Conservation (phyloP, 352 stramenopile species). For the Albugo laibachii region DNA sequence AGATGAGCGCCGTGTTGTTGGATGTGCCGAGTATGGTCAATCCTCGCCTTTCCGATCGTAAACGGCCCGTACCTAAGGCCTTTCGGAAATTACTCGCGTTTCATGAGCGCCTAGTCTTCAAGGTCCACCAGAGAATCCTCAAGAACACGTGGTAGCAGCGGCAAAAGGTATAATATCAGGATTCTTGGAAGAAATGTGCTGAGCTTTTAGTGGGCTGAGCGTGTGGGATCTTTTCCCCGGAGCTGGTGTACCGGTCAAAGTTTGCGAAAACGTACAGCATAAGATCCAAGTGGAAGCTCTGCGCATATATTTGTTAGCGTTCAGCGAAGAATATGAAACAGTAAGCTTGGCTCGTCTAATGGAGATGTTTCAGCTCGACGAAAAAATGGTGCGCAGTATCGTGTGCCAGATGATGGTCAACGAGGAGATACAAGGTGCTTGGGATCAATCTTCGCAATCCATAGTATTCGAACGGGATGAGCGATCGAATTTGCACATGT, state of each 20-base stretch:
- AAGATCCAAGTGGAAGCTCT: conserved; percentile 95
- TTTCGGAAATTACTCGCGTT: conserved; percentile 89
- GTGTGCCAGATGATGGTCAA: conserved; percentile 99
- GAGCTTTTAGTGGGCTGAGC: conserved; percentile 78
- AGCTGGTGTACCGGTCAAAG: conserved; percentile 56
- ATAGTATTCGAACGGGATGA: conserved; percentile 83
- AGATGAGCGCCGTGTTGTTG: conserved; percentile 96
- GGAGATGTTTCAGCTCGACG: conserved; percentile 94
- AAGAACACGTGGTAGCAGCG: conserved; percentile 94
- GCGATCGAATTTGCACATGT: conserved; percentile 9
- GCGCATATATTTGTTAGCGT: conserved; percentile 93
- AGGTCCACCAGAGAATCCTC: conserved; percentile 94
- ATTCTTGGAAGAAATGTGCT: conserved; percentile 88
- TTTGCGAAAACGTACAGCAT: conserved; percentile 82
- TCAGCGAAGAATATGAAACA: conserved; percentile 91
- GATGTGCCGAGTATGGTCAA: conserved; percentile 97
- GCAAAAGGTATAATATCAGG: conserved; percentile 87
- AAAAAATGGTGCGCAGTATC: conserved; percentile 91
- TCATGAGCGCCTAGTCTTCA: conserved; percentile 88
- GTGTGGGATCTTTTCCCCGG: conserved; percentile 94
- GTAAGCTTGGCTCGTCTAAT: conserved; percentile 87
- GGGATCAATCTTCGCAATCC: conserved; percentile 95
- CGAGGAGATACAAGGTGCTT: too few species aligned
- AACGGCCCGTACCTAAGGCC: conserved; percentile 86
- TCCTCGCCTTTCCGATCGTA: conserved; percentile 50